Evolutionary conservation across 164 flowering plant genomes (phyloP), one percentile per base, ranked within the genome.

Genomic region (Piper longum): DNA sequence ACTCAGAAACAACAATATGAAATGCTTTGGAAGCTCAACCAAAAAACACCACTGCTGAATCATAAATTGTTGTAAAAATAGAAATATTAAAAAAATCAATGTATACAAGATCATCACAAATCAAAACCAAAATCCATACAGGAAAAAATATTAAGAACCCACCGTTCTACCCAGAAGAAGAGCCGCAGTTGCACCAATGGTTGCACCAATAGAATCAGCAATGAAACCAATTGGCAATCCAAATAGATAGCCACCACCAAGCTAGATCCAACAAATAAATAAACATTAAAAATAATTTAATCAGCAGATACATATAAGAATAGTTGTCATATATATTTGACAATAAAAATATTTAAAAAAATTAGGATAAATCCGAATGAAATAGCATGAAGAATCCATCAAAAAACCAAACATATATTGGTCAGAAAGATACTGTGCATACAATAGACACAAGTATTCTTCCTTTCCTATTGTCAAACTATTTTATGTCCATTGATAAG

Each of bases 201-300:
- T 84, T 43, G 99, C 99, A 71, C 99, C 99, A 74, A 83, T 72
- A 48, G 99, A 90, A 76, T 93, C 99, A 62, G 97, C 97, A 66
- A 93, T 63, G 70, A 93, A 88, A 43, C 99, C 99, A 69, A 93
- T 69, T 18, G 97, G 96, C 71, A 93, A 69, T 42, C 98, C 98
- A 78, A 89, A 92, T 45, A 93, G 91, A 79, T 93, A 93, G 56
- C 99, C 99, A 66, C 96, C 98, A 43, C 98, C 98, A 59, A 91
- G 89, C 98, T 85, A 79, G 64, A 75, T 26, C 16, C 18, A 57
- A 57, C 60, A 57, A 57, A 57, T 13, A 57, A 57, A 41, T 57
- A 41, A 57, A 57, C 12, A 36, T 36, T 13, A 9, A 7, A 57
- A 4, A 14, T 6, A 26, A 26, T 39, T 16, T 1, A 18, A 54